Percentiles rank a stretch among this genome's conserved stretches.
These are phyloP conservation scores for Talinum fruticosum DNA, from an alignment of 148 eudicot species.

Conservation along the genomic window DNA sequence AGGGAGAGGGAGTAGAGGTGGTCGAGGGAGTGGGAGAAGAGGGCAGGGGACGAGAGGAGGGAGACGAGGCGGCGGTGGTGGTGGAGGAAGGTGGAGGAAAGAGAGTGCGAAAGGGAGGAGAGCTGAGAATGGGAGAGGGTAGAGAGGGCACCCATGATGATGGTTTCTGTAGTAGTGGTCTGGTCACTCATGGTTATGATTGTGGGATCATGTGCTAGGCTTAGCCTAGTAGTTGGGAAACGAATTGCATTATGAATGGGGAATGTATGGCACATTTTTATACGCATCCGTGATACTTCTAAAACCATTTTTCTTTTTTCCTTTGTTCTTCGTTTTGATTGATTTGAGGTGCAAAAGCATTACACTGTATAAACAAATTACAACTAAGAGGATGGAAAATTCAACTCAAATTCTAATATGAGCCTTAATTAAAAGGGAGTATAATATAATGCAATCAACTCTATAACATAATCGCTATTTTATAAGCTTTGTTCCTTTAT, in stretches of 20 bases:
- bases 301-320: background rate
- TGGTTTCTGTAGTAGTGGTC: constrained; percentile 11
- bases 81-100: constrained; percentile 51
- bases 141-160: constrained; percentile 50
- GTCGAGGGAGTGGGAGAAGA: constrained; percentile 56
- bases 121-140: constrained; percentile 44
- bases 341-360: background rate
- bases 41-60: constrained; percentile 48
- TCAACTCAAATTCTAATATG: no score
- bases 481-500: no score
- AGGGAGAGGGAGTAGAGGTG: constrained; percentile 64
- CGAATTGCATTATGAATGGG: background rate
- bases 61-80: constrained; percentile 50
- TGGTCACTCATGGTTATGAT: constrained; percentile 20
- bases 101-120: constrained; percentile 37
- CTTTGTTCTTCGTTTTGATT: background rate
- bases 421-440: no score
- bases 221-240: background rate
- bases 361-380: background rate
- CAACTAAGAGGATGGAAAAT: background rate
- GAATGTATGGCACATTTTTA: constrained; percentile 14
- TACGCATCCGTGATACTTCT: background rate
- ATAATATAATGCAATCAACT: no score
- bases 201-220: constrained; percentile 13
- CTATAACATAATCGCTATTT: no score